Evolutionary conservation across 208 protist species (phyloP).

Genomic region (Wallacemonas sp.): DNA sequence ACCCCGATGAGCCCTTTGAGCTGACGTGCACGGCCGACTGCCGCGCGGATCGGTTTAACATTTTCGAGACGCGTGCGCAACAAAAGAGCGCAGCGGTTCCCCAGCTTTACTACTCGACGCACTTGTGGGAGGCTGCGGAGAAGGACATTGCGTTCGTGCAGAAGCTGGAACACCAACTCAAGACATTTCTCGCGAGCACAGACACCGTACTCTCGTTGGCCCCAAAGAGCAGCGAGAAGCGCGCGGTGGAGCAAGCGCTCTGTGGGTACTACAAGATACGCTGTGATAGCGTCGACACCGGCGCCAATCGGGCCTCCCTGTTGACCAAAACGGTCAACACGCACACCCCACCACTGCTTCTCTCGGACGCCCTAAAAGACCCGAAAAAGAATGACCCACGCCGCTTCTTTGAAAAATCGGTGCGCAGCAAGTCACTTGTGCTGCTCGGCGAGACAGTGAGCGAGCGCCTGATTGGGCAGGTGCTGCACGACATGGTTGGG

Average conservation of each 20-base stretch:
- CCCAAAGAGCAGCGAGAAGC: slow-evolving; percentile 37
- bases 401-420: slow-evolving; percentile 22
- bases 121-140: slow-evolving; percentile 52
- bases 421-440: slow-evolving; percentile 27
- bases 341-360: slow-evolving; percentile 32
- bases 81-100: background rate
- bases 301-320: slow-evolving; percentile 49
- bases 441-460: slow-evolving; percentile 38
- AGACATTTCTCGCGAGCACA: slow-evolving; percentile 38
- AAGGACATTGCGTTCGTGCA: slow-evolving; percentile 23
- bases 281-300: slow-evolving; percentile 52
- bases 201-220: slow-evolving; percentile 39
- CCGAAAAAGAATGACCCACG: slow-evolving; percentile 11
- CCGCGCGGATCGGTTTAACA: slow-evolving; percentile 29
- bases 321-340: slow-evolving; percentile 53
- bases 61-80: slow-evolving; percentile 18
- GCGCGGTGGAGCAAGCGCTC: slow-evolving; percentile 59
- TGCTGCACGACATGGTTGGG: slow-evolving; percentile 43
- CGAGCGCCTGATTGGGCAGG: slow-evolving; percentile 26
- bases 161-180: slow-evolving; percentile 45
- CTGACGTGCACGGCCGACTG: slow-evolving; percentile 34
- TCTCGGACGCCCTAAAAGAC: slow-evolving; percentile 30
- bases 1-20: slow-evolving; percentile 24
- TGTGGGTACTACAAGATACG: slow-evolving; percentile 60
- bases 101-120: slow-evolving; percentile 52